These are phyloP conservation scores for Haplosporangium sp. DNA, from an alignment of 371 early-diverging fungal species.

Conservation along the genomic window DNA sequence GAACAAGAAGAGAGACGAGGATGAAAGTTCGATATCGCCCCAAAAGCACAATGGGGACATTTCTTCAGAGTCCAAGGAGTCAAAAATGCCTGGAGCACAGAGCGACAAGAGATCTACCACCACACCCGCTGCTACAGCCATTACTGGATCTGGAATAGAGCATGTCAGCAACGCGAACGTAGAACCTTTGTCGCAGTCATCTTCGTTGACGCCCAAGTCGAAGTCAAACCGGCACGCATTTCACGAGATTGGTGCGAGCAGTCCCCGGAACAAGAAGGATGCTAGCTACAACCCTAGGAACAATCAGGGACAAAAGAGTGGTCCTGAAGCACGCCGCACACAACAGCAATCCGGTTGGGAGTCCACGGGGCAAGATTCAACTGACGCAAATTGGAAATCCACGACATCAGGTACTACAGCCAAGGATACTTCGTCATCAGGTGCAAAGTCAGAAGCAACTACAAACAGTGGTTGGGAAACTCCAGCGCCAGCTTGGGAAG, in stretches of 20 bases:
- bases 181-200: constrained; percentile 3
- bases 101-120: not conserved
- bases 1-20: constrained; percentile 28
- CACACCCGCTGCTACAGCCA: not conserved
- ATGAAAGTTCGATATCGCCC: constrained; percentile 17
- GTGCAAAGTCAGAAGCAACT: no score
- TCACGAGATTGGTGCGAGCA: no score
- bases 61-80: not conserved
- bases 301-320: not conserved
- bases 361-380: no score
- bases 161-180: not conserved
- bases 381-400: no score
- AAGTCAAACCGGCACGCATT: no score
- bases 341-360: no score
- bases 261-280: not conserved
- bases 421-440: no score
- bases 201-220: not conserved
- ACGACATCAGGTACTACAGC: no score
- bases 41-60: no score
- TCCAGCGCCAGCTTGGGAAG: no score
- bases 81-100: not conserved
- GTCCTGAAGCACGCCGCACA: no score
- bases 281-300: not conserved
- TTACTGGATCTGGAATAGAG: not conserved
- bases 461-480: no score